Evolutionary conservation across 352 stramenopile genomes (phyloP).

Genomic region (Pythium myriotylum): DNA sequence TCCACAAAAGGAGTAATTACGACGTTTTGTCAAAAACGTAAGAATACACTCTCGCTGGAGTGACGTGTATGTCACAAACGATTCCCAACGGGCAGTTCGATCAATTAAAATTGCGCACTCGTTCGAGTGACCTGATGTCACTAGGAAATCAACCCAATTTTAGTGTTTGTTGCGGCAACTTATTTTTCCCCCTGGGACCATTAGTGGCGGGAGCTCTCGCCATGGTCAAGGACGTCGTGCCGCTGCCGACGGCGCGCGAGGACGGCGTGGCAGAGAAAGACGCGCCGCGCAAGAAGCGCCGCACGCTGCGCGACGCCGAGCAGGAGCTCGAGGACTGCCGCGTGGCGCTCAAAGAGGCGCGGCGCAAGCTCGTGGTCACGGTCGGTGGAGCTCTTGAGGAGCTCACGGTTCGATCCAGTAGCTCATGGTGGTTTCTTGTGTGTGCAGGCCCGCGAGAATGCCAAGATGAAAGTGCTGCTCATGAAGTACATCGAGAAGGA

Average conservation of each 20-base stretch:
- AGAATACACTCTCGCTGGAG: background rate
- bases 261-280: background rate
- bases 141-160: constrained; percentile 8
- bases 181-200: too few species aligned
- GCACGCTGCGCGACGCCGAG: constrained; percentile 72
- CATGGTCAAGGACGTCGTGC: constrained; percentile 18
- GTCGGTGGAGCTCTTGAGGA: too few species aligned
- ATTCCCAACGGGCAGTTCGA: too few species aligned
- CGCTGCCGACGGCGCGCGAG: constrained; percentile 1
- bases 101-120: too few species aligned
- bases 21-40: constrained; percentile 10
- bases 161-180: too few species aligned
- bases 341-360: constrained; percentile 51
- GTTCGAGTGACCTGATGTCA: background rate
- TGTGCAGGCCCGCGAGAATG: constrained; percentile 85
- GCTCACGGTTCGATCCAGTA: too few species aligned
- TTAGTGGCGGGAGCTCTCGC: too few species aligned
- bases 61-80: too few species aligned
- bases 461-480: constrained; percentile 86
- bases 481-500: constrained; percentile 89
- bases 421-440: too few species aligned
- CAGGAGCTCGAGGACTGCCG: constrained; percentile 54
- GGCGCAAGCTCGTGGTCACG: constrained; percentile 68
- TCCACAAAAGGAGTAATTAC: background rate
- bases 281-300: constrained; percentile 52